phyloP scores from a whole-genome alignment of 192 early-diverging fungal genomes.

The Geranomyces michiganensis region DNA sequence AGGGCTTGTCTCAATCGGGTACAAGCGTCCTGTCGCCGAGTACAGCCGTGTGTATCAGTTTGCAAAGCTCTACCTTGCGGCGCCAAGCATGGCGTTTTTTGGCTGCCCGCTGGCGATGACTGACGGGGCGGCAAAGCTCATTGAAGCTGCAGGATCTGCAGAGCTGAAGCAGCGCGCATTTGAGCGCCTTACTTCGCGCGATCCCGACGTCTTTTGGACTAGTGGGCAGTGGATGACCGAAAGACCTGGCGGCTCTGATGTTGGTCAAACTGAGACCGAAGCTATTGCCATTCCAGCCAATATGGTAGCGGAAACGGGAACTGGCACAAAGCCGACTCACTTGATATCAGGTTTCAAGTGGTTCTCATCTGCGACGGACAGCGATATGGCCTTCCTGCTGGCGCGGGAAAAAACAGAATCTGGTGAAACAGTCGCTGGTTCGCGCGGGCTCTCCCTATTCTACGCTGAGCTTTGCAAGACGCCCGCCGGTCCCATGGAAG shows the following conservation, averaged over 20 bases:
- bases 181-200: conserved; percentile 52
- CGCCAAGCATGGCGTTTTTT: conserved; percentile 56
- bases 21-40: conserved; percentile 57
- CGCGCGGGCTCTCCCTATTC: conserved; percentile 65
- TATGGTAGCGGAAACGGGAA: conserved; percentile 1
- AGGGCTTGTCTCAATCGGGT: conserved; percentile 68
- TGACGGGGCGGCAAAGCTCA: conserved; percentile 68
- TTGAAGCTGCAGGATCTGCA: conserved; percentile 58
- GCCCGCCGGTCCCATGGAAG: conserved; percentile 56
- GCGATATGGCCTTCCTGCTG: conserved; percentile 68
- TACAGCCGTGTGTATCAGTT: conserved; percentile 65
- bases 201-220: conserved; percentile 66
- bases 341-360: conserved; percentile 70
- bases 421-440: conserved; percentile 37
- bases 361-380: conserved; percentile 74
- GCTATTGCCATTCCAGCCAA: conserved; percentile 42
- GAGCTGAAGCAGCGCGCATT: conserved; percentile 56
- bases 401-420: conserved; percentile 59
- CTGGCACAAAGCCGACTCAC: conserved; percentile 37
- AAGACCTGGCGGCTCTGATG: conserved; percentile 69
- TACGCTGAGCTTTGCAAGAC: conserved; percentile 58
- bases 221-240: conserved; percentile 82
- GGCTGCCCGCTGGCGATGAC: conserved; percentile 81
- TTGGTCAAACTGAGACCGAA: conserved; percentile 64
- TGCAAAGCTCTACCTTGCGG: conserved; percentile 63